These are phyloP conservation scores for Cenchrus fungigraminus DNA, from an alignment of 176 grass and related monocot genomes.

Conservation along the genomic window DNA sequence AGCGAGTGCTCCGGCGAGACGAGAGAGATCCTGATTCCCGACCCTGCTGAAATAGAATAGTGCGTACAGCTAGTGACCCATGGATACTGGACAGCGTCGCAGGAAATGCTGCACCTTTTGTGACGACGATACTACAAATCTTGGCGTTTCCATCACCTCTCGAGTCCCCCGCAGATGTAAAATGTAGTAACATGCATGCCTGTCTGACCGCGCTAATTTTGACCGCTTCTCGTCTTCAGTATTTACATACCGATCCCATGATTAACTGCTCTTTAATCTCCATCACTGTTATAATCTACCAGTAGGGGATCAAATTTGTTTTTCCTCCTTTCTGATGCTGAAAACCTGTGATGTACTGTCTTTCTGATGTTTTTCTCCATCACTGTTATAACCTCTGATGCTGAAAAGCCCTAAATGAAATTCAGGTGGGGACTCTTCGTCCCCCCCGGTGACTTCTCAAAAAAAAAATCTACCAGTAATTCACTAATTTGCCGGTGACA, in stretches of 20 bases:
- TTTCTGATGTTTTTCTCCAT: too few relatives aligned
- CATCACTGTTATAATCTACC: too few relatives aligned
- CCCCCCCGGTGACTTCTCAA: too few relatives aligned
- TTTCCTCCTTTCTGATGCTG: too few relatives aligned
- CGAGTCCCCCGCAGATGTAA: conserved; percentile 22
- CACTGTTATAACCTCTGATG: too few relatives aligned
- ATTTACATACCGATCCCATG: background rate
- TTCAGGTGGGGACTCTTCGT: too few relatives aligned
- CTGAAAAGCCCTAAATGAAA: too few relatives aligned
- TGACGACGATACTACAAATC: conserved; percentile 46
- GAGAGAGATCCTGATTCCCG: background rate
- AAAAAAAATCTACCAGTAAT: background rate
- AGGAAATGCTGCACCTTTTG: conserved; percentile 90
- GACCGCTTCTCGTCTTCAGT: conserved; percentile 10
- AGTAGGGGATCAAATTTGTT: too few relatives aligned
- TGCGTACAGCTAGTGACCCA: conserved; percentile 39
- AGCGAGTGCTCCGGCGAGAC: conserved; percentile 13
- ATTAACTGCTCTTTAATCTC: background rate
- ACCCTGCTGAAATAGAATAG: conserved; percentile 47
- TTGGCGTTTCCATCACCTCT: conserved; percentile 41
- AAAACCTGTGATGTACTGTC: too few relatives aligned
- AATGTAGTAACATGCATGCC: conserved; percentile 13
- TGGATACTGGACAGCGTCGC: conserved; percentile 74
- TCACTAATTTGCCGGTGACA: background rate
- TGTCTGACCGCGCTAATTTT: background rate